Evolutionary conservation across 495 filamentous ascomycete genomes (phyloP).

Genomic region (Lentithecium fluviatile): DNA sequence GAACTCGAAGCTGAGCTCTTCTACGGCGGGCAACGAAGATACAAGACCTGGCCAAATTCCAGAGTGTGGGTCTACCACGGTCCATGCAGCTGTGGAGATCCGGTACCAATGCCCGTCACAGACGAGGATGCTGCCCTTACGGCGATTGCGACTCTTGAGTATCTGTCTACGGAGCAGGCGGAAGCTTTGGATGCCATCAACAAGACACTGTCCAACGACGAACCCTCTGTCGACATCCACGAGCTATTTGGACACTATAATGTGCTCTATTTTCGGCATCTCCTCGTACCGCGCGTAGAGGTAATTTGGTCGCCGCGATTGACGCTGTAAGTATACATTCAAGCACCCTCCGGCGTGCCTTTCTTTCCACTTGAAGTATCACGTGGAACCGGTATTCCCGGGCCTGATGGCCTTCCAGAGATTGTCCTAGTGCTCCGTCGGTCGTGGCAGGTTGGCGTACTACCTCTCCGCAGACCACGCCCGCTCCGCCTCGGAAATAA

Average conservation of each 20-base stretch:
- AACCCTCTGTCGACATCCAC: conserved; percentile 43
- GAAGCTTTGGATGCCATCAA: conserved; percentile 31
- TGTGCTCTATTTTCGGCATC: conserved; percentile 40
- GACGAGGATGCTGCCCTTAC: conserved; percentile 42
- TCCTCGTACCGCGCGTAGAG: conserved; percentile 39
- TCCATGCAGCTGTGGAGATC: too few relatives aligned
- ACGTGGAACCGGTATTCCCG: too few relatives aligned
- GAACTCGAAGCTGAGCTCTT: too few relatives aligned
- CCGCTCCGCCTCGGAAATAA: too few relatives aligned
- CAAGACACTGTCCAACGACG: conserved; percentile 27
- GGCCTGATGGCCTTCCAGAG: too few relatives aligned
- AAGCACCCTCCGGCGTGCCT: not conserved
- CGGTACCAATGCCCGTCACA: conserved; percentile 38
- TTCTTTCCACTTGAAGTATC: too few relatives aligned
- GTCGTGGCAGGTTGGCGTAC: too few relatives aligned
- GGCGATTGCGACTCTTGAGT: conserved; percentile 37
- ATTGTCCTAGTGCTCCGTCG: too few relatives aligned
- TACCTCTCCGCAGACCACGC: too few relatives aligned
- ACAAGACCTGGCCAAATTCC: too few relatives aligned
- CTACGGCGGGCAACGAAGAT: too few relatives aligned
- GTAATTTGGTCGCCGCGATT: conserved; percentile 41
- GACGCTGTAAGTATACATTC: conserved; percentile 31
- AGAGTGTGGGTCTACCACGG: too few relatives aligned
- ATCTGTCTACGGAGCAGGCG: conserved; percentile 34
- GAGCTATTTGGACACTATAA: conserved; percentile 41